These are phyloP conservation scores for Ganoderma meredithae DNA, from an alignment of 1,284 basidiomycete species.

Conservation along the genomic window DNA sequence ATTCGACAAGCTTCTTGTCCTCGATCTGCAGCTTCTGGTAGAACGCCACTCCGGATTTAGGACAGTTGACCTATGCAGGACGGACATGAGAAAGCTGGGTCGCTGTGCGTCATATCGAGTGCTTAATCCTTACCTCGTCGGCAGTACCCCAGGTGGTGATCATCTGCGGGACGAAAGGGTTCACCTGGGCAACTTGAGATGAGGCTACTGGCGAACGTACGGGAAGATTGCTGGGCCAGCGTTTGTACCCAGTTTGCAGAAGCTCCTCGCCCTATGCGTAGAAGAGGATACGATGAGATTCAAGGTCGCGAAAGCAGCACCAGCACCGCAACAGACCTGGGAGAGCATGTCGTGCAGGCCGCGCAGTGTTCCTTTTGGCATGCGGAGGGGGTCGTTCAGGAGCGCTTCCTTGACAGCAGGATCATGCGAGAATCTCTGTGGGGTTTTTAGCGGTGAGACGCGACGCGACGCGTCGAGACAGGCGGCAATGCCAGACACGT, in stretches of 20 bases:
- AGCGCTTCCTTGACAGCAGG: background rate
- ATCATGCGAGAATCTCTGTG: background rate
- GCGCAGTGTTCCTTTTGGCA: background rate
- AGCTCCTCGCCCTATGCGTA: background rate
- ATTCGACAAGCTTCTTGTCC: slow-evolving; percentile 62
- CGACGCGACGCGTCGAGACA: too few relatives aligned
- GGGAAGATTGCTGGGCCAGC: background rate
- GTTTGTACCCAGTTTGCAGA: background rate
- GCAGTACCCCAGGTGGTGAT: background rate
- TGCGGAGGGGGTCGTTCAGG: background rate
- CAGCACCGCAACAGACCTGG: background rate
- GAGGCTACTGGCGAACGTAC: background rate
- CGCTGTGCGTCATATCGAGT: too few relatives aligned
- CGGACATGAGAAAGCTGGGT: background rate
- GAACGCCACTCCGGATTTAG: slow-evolving; percentile 66
- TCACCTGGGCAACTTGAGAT: background rate
- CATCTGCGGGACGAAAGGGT: background rate
- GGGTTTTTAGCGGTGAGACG: background rate
- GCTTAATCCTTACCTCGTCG: background rate
- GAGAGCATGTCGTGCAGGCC: background rate
- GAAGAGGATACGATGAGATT: background rate
- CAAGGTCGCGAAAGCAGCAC: background rate
- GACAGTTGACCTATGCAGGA: slow-evolving; percentile 60
- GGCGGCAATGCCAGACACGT: background rate
- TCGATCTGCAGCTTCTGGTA: slow-evolving; percentile 61